A percentile compares a stretch with the other conserved stretches of the same genome.
These are phyloP conservation scores for Aspergillus viridinutans DNA, from an alignment of 2,329 filamentous ascomycete species.

Conservation along the genomic window DNA sequence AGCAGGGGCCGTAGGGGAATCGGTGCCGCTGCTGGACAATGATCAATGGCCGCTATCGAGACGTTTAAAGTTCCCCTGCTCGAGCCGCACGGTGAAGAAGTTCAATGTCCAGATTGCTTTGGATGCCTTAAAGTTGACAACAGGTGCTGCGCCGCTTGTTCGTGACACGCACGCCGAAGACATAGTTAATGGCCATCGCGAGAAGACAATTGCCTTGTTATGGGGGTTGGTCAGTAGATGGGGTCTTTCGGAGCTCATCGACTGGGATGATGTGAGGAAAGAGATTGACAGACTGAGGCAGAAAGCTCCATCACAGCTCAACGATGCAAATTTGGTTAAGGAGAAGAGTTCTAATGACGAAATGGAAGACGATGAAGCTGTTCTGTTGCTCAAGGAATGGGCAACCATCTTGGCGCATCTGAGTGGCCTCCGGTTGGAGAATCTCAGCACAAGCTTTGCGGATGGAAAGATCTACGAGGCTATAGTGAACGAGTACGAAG, in stretches of 20 bases:
- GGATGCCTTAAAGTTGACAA: constrained; percentile 46
- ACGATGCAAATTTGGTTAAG: constrained; percentile 17
- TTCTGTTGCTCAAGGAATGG: constrained; percentile 53
- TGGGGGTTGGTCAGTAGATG: constrained; percentile 58
- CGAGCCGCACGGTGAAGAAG: constrained; percentile 52
- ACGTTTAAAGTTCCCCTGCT: constrained; percentile 55
- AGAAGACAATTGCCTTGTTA: constrained; percentile 59
- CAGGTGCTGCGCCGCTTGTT: constrained; percentile 39
- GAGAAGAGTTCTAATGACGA: constrained; percentile 21
- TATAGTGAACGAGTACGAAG: constrained; percentile 56
- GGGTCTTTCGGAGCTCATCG: constrained; percentile 51
- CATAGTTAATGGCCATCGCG: constrained; percentile 61
- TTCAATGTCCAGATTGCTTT: constrained; percentile 59
- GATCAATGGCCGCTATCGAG: constrained; percentile 50
- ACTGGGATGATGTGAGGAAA: constrained; percentile 51
- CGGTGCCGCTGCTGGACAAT: constrained; percentile 32
- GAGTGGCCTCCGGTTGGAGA: constrained; percentile 45
- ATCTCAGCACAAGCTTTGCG: constrained; percentile 57
- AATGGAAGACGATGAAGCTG: constrained; percentile 28
- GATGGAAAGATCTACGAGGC: constrained; percentile 51
- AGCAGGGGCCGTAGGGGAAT: constrained; percentile 38
- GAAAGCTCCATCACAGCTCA: constrained; percentile 16
- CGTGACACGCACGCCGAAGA: constrained; percentile 51
- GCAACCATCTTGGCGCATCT: constrained; percentile 48
- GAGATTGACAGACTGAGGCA: constrained; percentile 47